Base-by-base conservation (phyloP, 805 yeast genomes). In the Teunomyces gatunensis region DNA sequence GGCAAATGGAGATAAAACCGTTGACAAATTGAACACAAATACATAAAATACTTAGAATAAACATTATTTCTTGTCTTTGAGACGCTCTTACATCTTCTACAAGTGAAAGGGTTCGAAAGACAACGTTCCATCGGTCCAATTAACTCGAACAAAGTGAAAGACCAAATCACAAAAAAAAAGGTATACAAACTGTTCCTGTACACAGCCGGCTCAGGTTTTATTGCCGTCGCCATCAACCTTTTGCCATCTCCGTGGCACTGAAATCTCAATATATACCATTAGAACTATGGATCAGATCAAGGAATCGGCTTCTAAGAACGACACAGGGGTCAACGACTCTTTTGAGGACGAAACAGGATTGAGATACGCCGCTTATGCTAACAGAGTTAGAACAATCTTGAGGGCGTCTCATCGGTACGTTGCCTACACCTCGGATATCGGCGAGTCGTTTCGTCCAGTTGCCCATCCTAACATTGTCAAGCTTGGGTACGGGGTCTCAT, bases 371-470 rank as follows among this genome's bases (percentile, higher is more conserved):
- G 95, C 92, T 6, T 87, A 87, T 63, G 90, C 91, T 51, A 83
- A 83, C 62, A 69, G 95, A 57, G 60, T 85, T 41, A 72, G 90
- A 61, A 85, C 90, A 6, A 83, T 87, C 49, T 71, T 86, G 42
- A 55, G 75, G 44, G 89, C 94, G 5, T 79, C 91, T 12, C 92
- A 85, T 60, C 69, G 95, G 57, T 88, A 87, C 58, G 88, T 87
- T 21, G 96, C 96, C 1, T 87, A 88, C 65, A 87, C 95, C 2
- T 85, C 91, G 0, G 96, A 87, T 61, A 81, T 87, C 56, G 96
- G 96, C 28, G 96, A 87, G 60, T 84, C 91, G 9, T 88, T 87
- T 68, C 75, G 96, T 45, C 94, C 94, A 0, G 84, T 87, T 9
- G 91, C 88, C 3, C 84, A 82, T 56, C 90, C 91, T 1, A 53